Percentiles rank a stretch among this genome's conserved stretches.
These are phyloP conservation scores for Eimeria zaria DNA, from an alignment of 169 alveolate genomes.

Conservation along the genomic window DNA sequence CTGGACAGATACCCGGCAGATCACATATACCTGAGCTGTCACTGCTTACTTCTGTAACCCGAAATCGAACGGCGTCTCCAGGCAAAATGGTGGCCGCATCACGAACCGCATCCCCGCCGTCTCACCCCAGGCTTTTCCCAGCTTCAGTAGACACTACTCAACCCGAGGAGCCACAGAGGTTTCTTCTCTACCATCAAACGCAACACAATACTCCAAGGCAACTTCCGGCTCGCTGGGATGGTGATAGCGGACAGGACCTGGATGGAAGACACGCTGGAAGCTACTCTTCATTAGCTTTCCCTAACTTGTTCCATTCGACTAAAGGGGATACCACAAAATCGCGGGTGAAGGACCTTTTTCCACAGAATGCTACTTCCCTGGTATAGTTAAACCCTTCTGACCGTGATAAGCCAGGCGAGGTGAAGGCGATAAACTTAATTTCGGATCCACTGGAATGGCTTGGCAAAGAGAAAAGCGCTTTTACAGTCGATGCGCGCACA, in stretches of 20 bases:
- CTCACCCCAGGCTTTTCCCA: conserved; percentile 29
- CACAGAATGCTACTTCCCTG: conserved; percentile 7
- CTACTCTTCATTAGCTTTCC: background rate
- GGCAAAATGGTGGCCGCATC: background rate
- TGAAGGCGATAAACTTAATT: background rate
- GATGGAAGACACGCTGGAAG: background rate
- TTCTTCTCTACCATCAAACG: conserved; percentile 12
- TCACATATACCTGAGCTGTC: conserved; percentile 13
- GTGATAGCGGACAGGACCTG: background rate
- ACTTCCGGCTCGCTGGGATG: conserved; percentile 37
- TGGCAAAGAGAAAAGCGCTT: background rate
- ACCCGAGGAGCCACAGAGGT: conserved; percentile 15
- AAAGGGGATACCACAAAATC: background rate
- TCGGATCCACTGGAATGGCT: background rate
- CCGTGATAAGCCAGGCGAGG: background rate
- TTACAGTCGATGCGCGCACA: background rate
- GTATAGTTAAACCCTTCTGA: conserved; percentile 26
- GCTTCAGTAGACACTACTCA: background rate
- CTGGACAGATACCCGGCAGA: background rate
- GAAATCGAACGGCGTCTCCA: conserved; percentile 30
- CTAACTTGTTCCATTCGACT: background rate
- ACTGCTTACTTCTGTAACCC: background rate
- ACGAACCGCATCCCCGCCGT: background rate
- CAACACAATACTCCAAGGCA: conserved; percentile 28
- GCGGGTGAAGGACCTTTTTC: background rate